Percentiles rank a stretch among this genome's conserved stretches.
Conservation (phyloP, 2,329 filamentous ascomycete species). For the Claviceps africana region DNA sequence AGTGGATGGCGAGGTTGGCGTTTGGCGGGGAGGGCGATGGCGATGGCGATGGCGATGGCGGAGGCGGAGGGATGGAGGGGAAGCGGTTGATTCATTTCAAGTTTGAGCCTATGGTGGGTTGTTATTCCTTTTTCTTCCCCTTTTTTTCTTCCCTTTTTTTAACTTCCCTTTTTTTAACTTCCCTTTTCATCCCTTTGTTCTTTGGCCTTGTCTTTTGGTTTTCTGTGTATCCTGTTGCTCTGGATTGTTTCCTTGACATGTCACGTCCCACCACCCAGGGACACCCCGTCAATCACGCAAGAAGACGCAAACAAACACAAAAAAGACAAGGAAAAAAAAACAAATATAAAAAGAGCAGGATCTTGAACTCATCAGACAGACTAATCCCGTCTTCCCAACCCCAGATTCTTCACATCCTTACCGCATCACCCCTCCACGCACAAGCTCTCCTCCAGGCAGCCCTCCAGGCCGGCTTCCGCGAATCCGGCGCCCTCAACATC, state of each 20-base stretch:
- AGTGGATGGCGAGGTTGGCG: slow-evolving; percentile 18
- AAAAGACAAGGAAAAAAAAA: too few relatives aligned
- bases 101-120: slow-evolving; percentile 81
- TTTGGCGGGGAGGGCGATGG: slow-evolving; percentile 9
- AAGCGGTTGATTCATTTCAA: slow-evolving; percentile 64
- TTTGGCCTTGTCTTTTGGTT: too few relatives aligned
- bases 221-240: too few relatives aligned
- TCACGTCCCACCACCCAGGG: too few relatives aligned
- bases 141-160: slow-evolving; percentile 29
- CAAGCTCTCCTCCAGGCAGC: slow-evolving; percentile 64
- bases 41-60: not conserved
- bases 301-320: not conserved
- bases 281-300: too few relatives aligned
- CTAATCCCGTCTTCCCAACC: not conserved
- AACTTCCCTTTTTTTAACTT: not conserved
- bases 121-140: not conserved
- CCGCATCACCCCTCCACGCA: slow-evolving; percentile 60
- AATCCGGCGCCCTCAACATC: slow-evolving; percentile 70
- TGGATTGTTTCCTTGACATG: too few relatives aligned
- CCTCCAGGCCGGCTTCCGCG: slow-evolving; percentile 71
- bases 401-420: slow-evolving; percentile 79
- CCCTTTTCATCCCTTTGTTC: too few relatives aligned
- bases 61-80: slow-evolving; percentile 5
- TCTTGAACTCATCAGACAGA: not conserved
- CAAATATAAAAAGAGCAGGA: too few relatives aligned